A percentile compares a stretch with the other conserved stretches of the same genome.
These are phyloP conservation scores for Curvularia lunata DNA, from an alignment of 2,329 filamentous ascomycete species.

Conservation along the genomic window DNA sequence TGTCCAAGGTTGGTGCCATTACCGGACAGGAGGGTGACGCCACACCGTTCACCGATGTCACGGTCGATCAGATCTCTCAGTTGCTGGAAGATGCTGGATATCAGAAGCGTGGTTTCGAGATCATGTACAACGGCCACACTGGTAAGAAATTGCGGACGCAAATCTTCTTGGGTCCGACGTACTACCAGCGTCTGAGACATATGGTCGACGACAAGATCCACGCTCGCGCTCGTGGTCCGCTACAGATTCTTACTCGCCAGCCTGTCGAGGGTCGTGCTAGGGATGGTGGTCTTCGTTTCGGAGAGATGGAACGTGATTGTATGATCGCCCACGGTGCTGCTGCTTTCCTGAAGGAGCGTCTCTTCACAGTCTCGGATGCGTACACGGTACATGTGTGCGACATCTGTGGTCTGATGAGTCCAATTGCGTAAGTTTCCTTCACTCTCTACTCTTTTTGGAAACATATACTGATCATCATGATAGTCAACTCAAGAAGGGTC, in stretches of 20 bases:
- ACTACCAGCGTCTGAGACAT: slow-evolving; percentile 97
- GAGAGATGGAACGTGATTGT: slow-evolving; percentile 99
- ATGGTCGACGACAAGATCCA: slow-evolving; percentile 99
- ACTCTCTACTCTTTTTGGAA: neutral
- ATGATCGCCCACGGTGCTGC: slow-evolving; percentile 99
- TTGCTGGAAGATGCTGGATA: slow-evolving; percentile 89
- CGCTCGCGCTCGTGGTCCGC: slow-evolving; percentile 93
- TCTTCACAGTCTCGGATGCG: slow-evolving; percentile 97
- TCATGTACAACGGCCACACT: slow-evolving; percentile 99
- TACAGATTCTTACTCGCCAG: slow-evolving; percentile 96
- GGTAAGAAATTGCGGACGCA: slow-evolving; percentile 92
- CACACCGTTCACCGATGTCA: slow-evolving; percentile 97
- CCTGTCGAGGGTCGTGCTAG: slow-evolving; percentile 97
- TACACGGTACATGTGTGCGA: slow-evolving; percentile 99
- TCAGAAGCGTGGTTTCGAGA: slow-evolving; percentile 95
- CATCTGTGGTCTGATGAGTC: slow-evolving; percentile 98
- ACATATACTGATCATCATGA: slow-evolving; percentile 24
- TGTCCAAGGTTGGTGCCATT: slow-evolving; percentile 93
- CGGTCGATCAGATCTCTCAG: slow-evolving; percentile 88
- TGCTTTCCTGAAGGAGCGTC: slow-evolving; percentile 93
- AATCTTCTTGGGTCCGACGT: slow-evolving; percentile 96
- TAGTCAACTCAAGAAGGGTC: slow-evolving; percentile 91
- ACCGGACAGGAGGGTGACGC: slow-evolving; percentile 96
- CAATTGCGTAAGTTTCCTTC: slow-evolving; percentile 86
- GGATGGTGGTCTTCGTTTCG: slow-evolving; percentile 97